A percentile compares a stretch with the other conserved stretches of the same genome.
Evolutionary conservation across 208 protist genomes (phyloP).

Genomic region (Lotmaria passim): DNA sequence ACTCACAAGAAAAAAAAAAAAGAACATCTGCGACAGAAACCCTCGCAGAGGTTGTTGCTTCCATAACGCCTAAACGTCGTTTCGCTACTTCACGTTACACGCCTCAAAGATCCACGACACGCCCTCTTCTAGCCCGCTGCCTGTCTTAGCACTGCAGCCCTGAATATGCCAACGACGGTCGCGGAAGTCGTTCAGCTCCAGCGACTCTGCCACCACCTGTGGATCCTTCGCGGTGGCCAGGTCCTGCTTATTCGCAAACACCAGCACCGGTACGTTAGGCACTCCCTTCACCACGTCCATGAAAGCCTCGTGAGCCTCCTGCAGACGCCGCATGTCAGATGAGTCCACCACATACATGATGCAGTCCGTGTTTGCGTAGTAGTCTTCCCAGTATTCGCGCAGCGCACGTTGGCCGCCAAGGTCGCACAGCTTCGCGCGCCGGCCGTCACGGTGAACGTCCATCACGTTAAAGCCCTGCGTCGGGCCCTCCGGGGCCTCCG

Average conservation of each 20-base stretch:
- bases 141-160: slow-evolving; percentile 95
- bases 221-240: slow-evolving; percentile 91
- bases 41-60: no score
- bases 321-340: slow-evolving; percentile 87
- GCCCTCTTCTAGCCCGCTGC: slow-evolving; percentile 92
- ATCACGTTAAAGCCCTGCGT: slow-evolving; percentile 99
- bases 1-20: no score
- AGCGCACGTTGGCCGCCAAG: slow-evolving; percentile 99
- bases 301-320: slow-evolving; percentile 95
- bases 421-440: slow-evolving; percentile 99
- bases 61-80: no score
- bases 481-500: slow-evolving; percentile 95
- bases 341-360: slow-evolving; percentile 98
- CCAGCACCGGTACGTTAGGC: slow-evolving; percentile 96
- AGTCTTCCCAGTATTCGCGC: slow-evolving; percentile 98
- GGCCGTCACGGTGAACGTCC: slow-evolving; percentile 93
- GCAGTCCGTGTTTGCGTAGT: slow-evolving; percentile 97
- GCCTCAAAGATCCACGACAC: slow-evolving; percentile 92
- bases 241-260: slow-evolving; percentile 99
- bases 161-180: slow-evolving; percentile 97
- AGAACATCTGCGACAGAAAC: no score
- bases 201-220: slow-evolving; percentile 71
- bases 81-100: slow-evolving; percentile 53
- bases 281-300: slow-evolving; percentile 94
- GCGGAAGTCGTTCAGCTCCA: slow-evolving; percentile 89